Evolutionary conservation across 805 yeast species (phyloP).

Genomic region (Candida sithepensis): DNA sequence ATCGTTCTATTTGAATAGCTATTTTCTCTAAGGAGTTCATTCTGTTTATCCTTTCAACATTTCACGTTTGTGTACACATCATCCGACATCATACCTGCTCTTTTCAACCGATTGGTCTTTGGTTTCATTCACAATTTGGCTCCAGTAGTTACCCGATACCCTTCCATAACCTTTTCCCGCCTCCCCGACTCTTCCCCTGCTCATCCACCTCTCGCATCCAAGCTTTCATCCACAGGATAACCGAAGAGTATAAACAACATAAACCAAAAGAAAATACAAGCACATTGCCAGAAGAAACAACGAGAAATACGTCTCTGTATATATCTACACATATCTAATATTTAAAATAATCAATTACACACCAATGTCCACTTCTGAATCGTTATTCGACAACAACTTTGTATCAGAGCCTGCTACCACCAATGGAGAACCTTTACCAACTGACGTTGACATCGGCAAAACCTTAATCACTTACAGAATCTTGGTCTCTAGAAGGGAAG

Average conservation of each 20-base stretch:
- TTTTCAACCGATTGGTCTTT: not conserved
- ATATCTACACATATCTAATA: not conserved
- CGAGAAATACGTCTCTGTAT: not conserved
- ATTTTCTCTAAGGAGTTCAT: no score
- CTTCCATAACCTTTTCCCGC: not conserved
- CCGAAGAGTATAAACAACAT: no score
- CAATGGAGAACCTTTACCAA: constrained; percentile 17
- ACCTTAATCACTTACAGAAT: constrained; percentile 44
- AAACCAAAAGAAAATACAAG: not conserved
- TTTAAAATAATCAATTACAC: no score
- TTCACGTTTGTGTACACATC: no score
- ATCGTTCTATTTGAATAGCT: no score
- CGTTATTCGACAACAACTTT: constrained; percentile 30
- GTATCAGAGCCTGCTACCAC: constrained; percentile 17
- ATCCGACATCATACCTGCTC: no score
- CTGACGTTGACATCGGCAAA: constrained; percentile 26
- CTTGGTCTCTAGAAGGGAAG: constrained; percentile 78
- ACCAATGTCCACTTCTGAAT: constrained; percentile 27
- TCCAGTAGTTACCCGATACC: not conserved
- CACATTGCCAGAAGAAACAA: not conserved
- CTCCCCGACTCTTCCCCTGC: not conserved
- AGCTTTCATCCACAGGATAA: not conserved
- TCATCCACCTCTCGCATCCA: not conserved
- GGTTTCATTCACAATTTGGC: not conserved
- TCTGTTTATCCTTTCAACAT: not conserved